Percentiles rank a stretch among this genome's conserved stretches.
These are phyloP conservation scores for Eutypa lata DNA, from an alignment of 2,329 filamentous ascomycete species.

Conservation along the genomic window DNA sequence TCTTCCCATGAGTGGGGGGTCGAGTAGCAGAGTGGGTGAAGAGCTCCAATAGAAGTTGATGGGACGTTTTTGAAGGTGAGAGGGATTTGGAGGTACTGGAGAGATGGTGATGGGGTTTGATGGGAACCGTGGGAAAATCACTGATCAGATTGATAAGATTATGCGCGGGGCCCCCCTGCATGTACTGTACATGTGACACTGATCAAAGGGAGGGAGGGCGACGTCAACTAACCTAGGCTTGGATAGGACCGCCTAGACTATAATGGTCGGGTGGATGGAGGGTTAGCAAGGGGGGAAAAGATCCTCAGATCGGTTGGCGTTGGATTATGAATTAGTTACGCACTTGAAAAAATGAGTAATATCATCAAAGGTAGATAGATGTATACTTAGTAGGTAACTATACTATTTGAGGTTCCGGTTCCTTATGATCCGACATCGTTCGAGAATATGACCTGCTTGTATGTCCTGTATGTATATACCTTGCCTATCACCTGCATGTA, in stretches of 20 bases:
- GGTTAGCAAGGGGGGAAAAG: too few species aligned
- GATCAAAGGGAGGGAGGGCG: too few species aligned
- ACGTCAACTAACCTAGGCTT: constrained; percentile 3
- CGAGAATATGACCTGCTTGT: background rate
- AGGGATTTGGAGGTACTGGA: constrained; percentile 8
- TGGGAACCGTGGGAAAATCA: constrained; percentile 21
- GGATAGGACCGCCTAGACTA: constrained; percentile 1
- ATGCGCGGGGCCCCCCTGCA: constrained; percentile 16
- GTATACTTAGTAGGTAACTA: too few species aligned
- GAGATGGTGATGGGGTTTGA: constrained; percentile 7
- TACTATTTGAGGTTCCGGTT: background rate
- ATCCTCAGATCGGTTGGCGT: too few species aligned
- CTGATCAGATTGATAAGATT: constrained; percentile 39
- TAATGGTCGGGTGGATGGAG: too few species aligned
- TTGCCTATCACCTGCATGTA: too few species aligned
- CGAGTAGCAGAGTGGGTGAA: too few species aligned
- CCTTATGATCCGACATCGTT: constrained; percentile 19
- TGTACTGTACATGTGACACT: constrained; percentile 1
- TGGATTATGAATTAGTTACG: too few species aligned
- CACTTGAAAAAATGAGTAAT: too few species aligned
- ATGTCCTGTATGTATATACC: too few species aligned
- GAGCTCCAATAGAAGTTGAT: background rate
- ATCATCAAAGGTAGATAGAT: too few species aligned
- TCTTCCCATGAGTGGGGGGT: too few species aligned
- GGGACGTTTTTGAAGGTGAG: constrained; percentile 7